Evolutionary conservation across 768 basidiomycete species (phyloP), one percentile per base, ranked within the genome.

Genomic region (Serendipita sp.): DNA sequence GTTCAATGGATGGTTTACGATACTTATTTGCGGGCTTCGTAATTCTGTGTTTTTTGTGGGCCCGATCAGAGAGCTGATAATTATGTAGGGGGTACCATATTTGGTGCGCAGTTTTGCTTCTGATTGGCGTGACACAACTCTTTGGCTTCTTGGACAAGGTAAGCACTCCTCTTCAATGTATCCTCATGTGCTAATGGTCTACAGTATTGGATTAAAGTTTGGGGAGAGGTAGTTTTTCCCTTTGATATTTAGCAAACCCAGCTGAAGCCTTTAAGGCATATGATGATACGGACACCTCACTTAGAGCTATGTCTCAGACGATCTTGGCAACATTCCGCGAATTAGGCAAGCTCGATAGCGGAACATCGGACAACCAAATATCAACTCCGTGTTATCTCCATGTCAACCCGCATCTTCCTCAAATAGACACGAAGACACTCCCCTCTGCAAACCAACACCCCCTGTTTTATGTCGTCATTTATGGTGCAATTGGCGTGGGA

Each of bases 191-290:
- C 44, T 32, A 4, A 44, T 62, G 24, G 24, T 16, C 3, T 18
- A 44, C 38, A 65, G 64, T 48, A 63, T 53, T 75, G 74, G 74
- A 69, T 75, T 44, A 73, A 72, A 66, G 63, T 73, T n/a, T 75
- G 74, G 74, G 73, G 73, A 16, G 69, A 72, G 54, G 73, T 72
- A 67, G 67, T 35, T 37, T 11, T 41, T 16, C 11, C 24, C 16
- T 13, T 11, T 24, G n/a, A 3, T n/a, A 5, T 13, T 37, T 32
- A n/a, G 48, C 8, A 53, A 34, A 53, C n/a, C 8, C 41, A 7
- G 7, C 48, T 53, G 18, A 53, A n/a, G 10, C 48, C 10, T 53
- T 10, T 18, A 8, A 53, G 48, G 28, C 56, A 10, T 60, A 60
- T 38, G 56, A 37, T n/a, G 56, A 60, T 37, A 38, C 56, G 16